A percentile compares a stretch with the other conserved stretches of the same genome.
Evolutionary conservation across 805 yeast genomes (phyloP).

Genomic region (Kluyveromyces lactis): DNA sequence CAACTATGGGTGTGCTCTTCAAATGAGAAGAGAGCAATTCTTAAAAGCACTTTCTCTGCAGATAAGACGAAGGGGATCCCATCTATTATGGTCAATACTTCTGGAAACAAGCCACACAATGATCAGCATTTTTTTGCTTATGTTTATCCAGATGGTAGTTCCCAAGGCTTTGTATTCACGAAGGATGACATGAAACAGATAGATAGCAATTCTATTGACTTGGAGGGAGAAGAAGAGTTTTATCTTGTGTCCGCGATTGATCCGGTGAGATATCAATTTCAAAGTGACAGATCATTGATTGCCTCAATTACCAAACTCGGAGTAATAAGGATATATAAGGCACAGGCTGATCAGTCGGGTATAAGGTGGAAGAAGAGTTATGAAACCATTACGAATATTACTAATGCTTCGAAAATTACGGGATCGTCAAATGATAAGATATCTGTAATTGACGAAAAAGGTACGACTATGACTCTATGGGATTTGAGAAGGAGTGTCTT

Average conservation of each 20-base stretch:
- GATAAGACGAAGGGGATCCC: constrained; percentile 10
- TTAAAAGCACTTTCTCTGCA: constrained; percentile 12
- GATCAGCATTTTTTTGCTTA: constrained; percentile 42
- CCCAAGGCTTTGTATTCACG: constrained; percentile 28
- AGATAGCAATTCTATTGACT: constrained; percentile 11
- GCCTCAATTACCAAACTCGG: constrained; percentile 52
- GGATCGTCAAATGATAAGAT: constrained; percentile 73
- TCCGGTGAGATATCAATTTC: constrained; percentile 42
- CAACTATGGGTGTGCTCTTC: constrained; percentile 54
- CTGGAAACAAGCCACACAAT: constrained; percentile 26
- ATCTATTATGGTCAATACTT: constrained; percentile 30
- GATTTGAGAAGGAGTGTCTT: constrained; percentile 59
- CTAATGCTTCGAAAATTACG: constrained; percentile 44
- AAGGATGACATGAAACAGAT: constrained; percentile 27
- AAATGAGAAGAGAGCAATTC: constrained; percentile 13
- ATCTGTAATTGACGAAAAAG: constrained; percentile 57
- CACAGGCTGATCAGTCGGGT: constrained; percentile 21
- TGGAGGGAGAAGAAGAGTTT: constrained; percentile 27
- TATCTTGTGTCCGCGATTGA: constrained; percentile 51
- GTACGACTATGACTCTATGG: constrained; percentile 62
- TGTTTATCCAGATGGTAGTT: constrained; percentile 32
- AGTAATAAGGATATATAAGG: constrained; percentile 39
- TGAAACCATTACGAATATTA: constrained; percentile 47
- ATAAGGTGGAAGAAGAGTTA: constrained; percentile 48
- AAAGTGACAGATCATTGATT: constrained; percentile 37